Evolutionary conservation across 2,329 filamentous ascomycete species (phyloP).

Genomic region (Aciculosporium take): DNA sequence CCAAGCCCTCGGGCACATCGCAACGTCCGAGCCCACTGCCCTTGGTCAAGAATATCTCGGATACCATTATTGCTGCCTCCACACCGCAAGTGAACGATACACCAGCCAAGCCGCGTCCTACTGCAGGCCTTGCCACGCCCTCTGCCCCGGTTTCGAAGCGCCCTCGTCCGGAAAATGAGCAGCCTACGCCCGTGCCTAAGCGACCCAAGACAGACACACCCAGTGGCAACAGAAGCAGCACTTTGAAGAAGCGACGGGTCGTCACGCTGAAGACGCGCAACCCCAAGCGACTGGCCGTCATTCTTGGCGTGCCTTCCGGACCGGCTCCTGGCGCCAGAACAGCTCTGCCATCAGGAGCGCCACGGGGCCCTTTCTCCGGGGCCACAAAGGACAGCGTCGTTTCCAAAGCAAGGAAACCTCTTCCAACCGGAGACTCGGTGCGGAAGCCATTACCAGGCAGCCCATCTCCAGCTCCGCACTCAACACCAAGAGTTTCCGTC

Average conservation of each 20-base stretch:
- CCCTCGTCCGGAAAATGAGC: conserved; percentile 23
- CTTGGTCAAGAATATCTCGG: background rate
- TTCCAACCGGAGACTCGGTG: conserved; percentile 17
- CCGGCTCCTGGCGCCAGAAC: conserved; percentile 14
- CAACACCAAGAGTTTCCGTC: conserved; percentile 15
- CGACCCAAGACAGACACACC: conserved; percentile 19
- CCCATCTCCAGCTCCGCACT: conserved; percentile 11
- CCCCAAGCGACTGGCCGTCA: conserved; percentile 20
- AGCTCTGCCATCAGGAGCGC: conserved; percentile 18
- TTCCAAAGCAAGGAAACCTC: conserved; percentile 22
- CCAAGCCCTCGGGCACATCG: conserved; percentile 14
- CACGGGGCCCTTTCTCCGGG: conserved; percentile 13
- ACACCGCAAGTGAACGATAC: conserved; percentile 3
- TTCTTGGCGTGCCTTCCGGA: conserved; percentile 17
- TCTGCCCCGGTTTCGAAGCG: conserved; percentile 18
- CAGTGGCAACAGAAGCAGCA: conserved; percentile 10
- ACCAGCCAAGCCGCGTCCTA: conserved; percentile 10
- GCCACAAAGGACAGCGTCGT: conserved; percentile 17
- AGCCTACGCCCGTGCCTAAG: conserved; percentile 21
- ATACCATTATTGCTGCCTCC: conserved; percentile 4
- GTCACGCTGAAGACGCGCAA: conserved; percentile 23
- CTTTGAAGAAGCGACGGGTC: conserved; percentile 19
- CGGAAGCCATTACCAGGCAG: conserved; percentile 21
- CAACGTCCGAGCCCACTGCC: conserved; percentile 7
- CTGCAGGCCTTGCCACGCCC: conserved; percentile 9